Conservation (phyloP, 805 yeast genomes). For the Lipomyces kockii region DNA sequence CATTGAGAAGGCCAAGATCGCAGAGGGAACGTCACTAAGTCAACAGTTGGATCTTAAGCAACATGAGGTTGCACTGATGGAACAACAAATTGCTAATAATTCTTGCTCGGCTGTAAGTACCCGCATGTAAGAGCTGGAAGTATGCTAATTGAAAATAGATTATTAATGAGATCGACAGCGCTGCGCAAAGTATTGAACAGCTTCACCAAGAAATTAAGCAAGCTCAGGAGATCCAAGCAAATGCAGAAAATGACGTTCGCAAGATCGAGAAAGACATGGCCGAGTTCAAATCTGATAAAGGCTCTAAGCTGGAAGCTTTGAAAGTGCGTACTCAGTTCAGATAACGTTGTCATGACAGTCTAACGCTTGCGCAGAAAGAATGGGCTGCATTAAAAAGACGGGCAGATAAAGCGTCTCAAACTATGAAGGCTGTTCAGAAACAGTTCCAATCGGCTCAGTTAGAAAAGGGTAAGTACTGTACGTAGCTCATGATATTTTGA, state of each 20-base stretch:
- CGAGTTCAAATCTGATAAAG: constrained; percentile 80
- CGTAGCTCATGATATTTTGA: neutral
- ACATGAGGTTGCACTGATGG: constrained; percentile 43
- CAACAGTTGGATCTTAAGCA: constrained; percentile 42
- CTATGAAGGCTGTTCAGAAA: constrained; percentile 55
- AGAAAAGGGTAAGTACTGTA: constrained; percentile 47
- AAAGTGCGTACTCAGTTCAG: constrained; percentile 46
- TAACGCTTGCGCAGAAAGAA: constrained; percentile 48
- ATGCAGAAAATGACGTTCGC: constrained; percentile 52
- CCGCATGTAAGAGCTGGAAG: neutral
- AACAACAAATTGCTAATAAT: constrained; percentile 37
- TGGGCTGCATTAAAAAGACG: constrained; percentile 50
- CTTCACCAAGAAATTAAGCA: constrained; percentile 50
- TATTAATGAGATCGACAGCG: constrained; percentile 43
- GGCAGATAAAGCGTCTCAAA: constrained; percentile 47
- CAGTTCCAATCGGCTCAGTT: constrained; percentile 66
- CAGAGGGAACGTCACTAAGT: constrained; percentile 31
- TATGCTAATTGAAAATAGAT: constrained; percentile 15
- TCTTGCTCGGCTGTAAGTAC: constrained; percentile 27
- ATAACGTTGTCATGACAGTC: constrained; percentile 6
- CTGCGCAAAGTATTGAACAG: constrained; percentile 53
- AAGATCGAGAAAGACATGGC: constrained; percentile 73
- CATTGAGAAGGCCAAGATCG: constrained; percentile 24
- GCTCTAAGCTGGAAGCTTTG: constrained; percentile 70
- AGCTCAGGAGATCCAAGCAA: constrained; percentile 45